Base-by-base conservation (phyloP, 2,329 filamentous ascomycete genomes). In the Colletotrichum spaethianum region DNA sequence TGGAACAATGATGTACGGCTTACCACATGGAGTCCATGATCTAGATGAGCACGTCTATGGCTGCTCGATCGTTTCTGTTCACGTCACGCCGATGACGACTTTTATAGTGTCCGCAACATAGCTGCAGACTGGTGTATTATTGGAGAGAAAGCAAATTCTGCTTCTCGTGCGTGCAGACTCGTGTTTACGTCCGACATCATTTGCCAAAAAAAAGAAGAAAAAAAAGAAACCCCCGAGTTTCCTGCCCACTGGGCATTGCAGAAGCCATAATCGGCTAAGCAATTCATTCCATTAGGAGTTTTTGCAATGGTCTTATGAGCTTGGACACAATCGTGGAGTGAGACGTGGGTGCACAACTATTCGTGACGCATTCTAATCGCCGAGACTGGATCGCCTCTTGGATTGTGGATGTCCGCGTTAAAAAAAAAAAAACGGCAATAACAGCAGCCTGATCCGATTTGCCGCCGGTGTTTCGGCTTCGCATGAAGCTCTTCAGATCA, bases 11-110 rank as follows among this genome's bases (percentile, higher is more conserved):
- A 5, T 38, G 31, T 33, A 33, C 28, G 11, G 28, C 59, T 62
- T 33, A 62, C 59, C 31, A 62, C n/a, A 62, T 62, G 6, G 59
- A 62, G 33, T 50, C 59, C 31, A 62, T 62, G 11, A 48, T 50
- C 1, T 50, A 28, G 38, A 18, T 9, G 11, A 36, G 42, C 14
- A 33, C 28, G 42, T 26, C 31, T 26, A 4, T 50, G 20, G 42
- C 7, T 28, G 33, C 7, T 62, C 12, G 7, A 33, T 38, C 23
- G 42, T 2, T 9, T 48, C 12, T 36, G 11, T 7, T 20, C 20
- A 46, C 16, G 23, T n/a, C 28, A 48, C 36, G 14, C 42, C 23
- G 40, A 31, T 50, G 16, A 50, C 2, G 28, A 40, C 12, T 23
- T 57, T 66, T 59, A 66, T 66, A 66, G n/a, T 16, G n/a, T 31